These are phyloP conservation scores for Thecaphora frezii DNA, from an alignment of 1,284 basidiomycete species.

Conservation along the genomic window DNA sequence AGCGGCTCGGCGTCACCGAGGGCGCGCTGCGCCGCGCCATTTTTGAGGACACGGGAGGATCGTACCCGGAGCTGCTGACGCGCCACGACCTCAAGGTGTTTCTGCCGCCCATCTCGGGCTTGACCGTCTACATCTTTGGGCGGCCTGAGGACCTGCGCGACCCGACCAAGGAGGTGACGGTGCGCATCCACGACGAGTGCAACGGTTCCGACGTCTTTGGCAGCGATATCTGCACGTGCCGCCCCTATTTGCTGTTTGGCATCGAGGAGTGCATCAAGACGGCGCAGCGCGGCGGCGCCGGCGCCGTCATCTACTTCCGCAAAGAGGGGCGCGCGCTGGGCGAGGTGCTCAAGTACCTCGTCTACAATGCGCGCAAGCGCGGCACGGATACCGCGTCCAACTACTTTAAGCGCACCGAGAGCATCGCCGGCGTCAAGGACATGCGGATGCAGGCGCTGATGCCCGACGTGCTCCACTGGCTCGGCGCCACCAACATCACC, in stretches of 20 bases:
- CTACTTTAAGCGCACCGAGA: constrained; percentile 91
- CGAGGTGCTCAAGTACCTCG: constrained; percentile 65
- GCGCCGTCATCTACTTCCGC: constrained; percentile 89
- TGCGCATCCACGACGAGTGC: constrained; percentile 91
- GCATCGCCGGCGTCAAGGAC: constrained; percentile 81
- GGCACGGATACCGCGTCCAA: constrained; percentile 87
- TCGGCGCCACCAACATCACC: constrained; percentile 46
- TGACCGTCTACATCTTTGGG: constrained; percentile 90
- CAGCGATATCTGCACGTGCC: constrained; percentile 85
- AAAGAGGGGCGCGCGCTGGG: constrained; percentile 90
- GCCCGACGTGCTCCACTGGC: constrained; percentile 77
- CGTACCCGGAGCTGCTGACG: constrained; percentile 94
- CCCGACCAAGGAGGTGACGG: constrained; percentile 71
- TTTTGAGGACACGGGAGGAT: constrained; percentile 89
- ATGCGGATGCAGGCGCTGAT: constrained; percentile 69
- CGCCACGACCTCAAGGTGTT: constrained; percentile 93
- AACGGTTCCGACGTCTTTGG: constrained; percentile 86
- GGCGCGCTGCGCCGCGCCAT: constrained; percentile 78
- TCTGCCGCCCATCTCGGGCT: constrained; percentile 86
- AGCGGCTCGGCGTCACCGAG: constrained; percentile 66
- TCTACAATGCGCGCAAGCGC: constrained; percentile 95
- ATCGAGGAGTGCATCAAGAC: constrained; percentile 88
- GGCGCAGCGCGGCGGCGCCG: constrained; percentile 85
- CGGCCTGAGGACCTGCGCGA: constrained; percentile 48
- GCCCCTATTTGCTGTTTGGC: constrained; percentile 86